These are phyloP conservation scores for Fagopyrum homotropicum DNA, from an alignment of 148 eudicot genomes.

Conservation along the genomic window DNA sequence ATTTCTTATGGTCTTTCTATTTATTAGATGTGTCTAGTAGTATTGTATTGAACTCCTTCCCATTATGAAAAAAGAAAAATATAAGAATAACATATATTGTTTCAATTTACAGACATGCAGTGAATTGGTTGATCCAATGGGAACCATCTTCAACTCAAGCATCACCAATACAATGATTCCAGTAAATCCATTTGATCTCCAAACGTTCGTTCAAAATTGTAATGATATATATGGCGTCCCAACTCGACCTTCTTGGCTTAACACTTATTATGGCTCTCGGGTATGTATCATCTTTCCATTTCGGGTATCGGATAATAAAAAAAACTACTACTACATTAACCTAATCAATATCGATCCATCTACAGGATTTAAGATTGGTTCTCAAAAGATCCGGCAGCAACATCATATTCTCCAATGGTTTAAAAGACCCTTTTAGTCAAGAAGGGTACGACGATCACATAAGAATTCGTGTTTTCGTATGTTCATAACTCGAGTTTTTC, in stretches of 20 bases:
- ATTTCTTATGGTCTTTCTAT: too few relatives aligned
- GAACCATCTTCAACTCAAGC: background rate
- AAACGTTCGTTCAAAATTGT: background rate
- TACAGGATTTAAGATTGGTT: background rate
- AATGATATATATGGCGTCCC: background rate
- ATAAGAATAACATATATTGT: background rate
- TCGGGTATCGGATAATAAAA: too few relatives aligned
- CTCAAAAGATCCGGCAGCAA: conserved; percentile 5
- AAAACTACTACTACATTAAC: too few relatives aligned
- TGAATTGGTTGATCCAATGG: conserved; percentile 3
- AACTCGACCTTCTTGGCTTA: background rate
- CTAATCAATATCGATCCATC: background rate
- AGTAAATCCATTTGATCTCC: background rate
- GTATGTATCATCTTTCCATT: background rate
- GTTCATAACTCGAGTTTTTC: too few relatives aligned
- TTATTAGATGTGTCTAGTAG: too few relatives aligned
- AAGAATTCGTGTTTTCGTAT: too few relatives aligned
- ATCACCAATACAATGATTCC: background rate
- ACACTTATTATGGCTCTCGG: background rate
- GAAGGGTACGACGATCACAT: background rate
- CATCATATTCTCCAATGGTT: conserved; percentile 9
- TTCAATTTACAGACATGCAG: background rate
- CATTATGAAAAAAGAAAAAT: too few relatives aligned
- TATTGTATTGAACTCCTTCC: too few relatives aligned
- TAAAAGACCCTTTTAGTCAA: conserved; percentile 2